A percentile compares a stretch with the other conserved stretches of the same genome.
phyloP scores from a whole-genome alignment of 1,139 yeast genomes.

The Kluyveromyces sp. region DNA sequence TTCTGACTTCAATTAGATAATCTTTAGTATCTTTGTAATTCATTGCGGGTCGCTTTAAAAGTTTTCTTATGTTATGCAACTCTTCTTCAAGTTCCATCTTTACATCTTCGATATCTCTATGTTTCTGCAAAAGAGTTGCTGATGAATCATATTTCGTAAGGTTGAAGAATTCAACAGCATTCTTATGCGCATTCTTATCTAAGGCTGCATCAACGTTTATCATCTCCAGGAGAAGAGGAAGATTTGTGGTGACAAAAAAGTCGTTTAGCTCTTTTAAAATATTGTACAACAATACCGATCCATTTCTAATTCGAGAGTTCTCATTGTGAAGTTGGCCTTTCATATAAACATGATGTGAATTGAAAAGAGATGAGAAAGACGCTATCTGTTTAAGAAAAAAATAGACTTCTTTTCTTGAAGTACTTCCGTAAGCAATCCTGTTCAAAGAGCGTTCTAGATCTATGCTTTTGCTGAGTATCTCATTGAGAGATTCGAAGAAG shows the following conservation, averaged over 20 bases:
- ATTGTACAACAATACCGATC: slow-evolving; percentile 28
- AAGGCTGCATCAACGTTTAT: slow-evolving; percentile 54
- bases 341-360: slow-evolving; percentile 27
- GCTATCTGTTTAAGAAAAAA: slow-evolving; percentile 45
- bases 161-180: slow-evolving; percentile 49
- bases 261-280: slow-evolving; percentile 28
- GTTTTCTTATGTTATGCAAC: slow-evolving; percentile 36
- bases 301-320: slow-evolving; percentile 11
- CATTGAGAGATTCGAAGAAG: slow-evolving; percentile 46
- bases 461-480: slow-evolving; percentile 39
- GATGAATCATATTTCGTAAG: slow-evolving; percentile 34
- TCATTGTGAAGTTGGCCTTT: slow-evolving; percentile 14
- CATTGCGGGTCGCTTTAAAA: slow-evolving; percentile 51
- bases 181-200: slow-evolving; percentile 40
- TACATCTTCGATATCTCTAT: slow-evolving; percentile 38
- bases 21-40: slow-evolving; percentile 57
- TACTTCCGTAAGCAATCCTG: slow-evolving; percentile 58
- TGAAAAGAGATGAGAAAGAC: slow-evolving; percentile 29
- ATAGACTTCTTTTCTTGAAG: slow-evolving; percentile 61
- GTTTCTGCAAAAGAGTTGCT: slow-evolving; percentile 36
- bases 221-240: slow-evolving; percentile 38
- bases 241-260: slow-evolving; percentile 13
- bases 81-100: slow-evolving; percentile 42
- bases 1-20: slow-evolving; percentile 66
- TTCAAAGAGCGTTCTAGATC: slow-evolving; percentile 66